phyloP scores from a whole-genome alignment of 2,329 filamentous ascomycete genomes.

The Alternaria panax region DNA sequence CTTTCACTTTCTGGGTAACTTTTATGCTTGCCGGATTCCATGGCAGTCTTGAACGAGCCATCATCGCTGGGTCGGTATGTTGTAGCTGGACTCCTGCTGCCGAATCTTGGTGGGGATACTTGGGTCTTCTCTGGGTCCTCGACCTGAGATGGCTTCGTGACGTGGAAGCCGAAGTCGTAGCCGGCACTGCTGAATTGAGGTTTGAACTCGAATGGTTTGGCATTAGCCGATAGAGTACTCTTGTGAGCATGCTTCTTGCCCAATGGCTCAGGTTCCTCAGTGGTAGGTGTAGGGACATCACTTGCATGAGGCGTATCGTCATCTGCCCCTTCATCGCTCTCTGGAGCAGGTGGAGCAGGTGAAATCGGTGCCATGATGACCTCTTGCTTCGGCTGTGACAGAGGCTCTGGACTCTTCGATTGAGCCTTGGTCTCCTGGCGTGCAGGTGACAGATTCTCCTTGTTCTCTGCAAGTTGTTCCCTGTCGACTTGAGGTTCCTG shows the following conservation, averaged over 20 bases:
- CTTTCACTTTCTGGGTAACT: conserved; percentile 49
- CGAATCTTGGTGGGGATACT: conserved; percentile 27
- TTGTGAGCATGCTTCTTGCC: conserved; percentile 40
- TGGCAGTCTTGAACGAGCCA: conserved; percentile 49
- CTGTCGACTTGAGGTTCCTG: conserved; percentile 30
- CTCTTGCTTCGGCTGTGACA: conserved; percentile 21
- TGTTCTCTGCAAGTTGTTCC: conserved; percentile 40
- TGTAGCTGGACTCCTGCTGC: conserved; percentile 49
- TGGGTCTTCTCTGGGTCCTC: conserved; percentile 33
- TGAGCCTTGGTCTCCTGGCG: conserved; percentile 27
- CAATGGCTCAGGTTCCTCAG: conserved; percentile 34
- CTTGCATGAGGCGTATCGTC: conserved; percentile 40
- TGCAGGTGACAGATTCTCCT: conserved; percentile 48
- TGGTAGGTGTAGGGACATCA: conserved; percentile 39
- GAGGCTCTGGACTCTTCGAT: conserved; percentile 39
- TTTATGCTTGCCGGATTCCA: conserved; percentile 43
- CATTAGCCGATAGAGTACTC: conserved; percentile 72
- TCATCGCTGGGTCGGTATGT: conserved; percentile 52
- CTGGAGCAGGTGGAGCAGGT: conserved; percentile 8
- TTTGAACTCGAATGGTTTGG: conserved; percentile 69
- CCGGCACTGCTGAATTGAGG: conserved; percentile 38
- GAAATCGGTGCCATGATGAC: conserved; percentile 19
- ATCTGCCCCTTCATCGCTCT: conserved; percentile 19
- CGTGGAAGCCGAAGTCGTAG: conserved; percentile 50
- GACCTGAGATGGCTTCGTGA: conserved; percentile 48